A percentile compares a stretch with the other conserved stretches of the same genome.
Conservation (phyloP, 2,329 filamentous ascomycete genomes). For the Orbilia blumenaviensis region DNA sequence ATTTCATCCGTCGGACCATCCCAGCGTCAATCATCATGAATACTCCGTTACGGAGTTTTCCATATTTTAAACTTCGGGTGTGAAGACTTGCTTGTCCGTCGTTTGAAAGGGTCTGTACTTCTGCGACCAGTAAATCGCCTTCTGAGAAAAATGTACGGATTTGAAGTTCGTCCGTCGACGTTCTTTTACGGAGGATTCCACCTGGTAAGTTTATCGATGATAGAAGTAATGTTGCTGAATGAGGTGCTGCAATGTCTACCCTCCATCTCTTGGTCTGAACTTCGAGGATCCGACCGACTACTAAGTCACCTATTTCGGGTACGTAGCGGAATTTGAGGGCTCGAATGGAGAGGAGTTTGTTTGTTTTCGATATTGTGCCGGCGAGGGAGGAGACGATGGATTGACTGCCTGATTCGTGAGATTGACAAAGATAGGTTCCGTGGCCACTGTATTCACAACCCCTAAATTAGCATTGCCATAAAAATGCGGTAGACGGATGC, state of each 20-base stretch:
- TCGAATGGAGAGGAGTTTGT: constrained; percentile 92
- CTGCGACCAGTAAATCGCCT: constrained; percentile 90
- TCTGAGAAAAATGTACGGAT: constrained; percentile 97
- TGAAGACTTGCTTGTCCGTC: constrained; percentile 89
- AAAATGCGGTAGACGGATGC: neutral
- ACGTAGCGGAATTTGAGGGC: constrained; percentile 91
- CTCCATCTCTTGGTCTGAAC: constrained; percentile 95
- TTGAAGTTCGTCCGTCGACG: constrained; percentile 94
- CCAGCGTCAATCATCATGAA: constrained; percentile 84
- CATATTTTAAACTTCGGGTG: constrained; percentile 89
- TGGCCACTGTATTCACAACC: constrained; percentile 74
- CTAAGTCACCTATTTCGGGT: constrained; percentile 94
- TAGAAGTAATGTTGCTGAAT: constrained; percentile 84
- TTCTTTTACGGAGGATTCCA: constrained; percentile 87
- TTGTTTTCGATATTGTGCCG: constrained; percentile 88
- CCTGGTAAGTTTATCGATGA: constrained; percentile 93
- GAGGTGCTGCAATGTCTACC: constrained; percentile 87
- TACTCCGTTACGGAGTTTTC: constrained; percentile 91
- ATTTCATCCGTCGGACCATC: constrained; percentile 81
- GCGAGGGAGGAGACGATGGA: constrained; percentile 88
- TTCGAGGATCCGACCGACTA: constrained; percentile 91
- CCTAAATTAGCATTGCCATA: constrained; percentile 51
- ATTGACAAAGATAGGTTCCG: constrained; percentile 79
- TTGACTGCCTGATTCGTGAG: constrained; percentile 64
- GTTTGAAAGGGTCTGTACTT: constrained; percentile 87